Conservation (phyloP, 2,329 filamentous ascomycete species). For the Fusarium foetens region DNA sequence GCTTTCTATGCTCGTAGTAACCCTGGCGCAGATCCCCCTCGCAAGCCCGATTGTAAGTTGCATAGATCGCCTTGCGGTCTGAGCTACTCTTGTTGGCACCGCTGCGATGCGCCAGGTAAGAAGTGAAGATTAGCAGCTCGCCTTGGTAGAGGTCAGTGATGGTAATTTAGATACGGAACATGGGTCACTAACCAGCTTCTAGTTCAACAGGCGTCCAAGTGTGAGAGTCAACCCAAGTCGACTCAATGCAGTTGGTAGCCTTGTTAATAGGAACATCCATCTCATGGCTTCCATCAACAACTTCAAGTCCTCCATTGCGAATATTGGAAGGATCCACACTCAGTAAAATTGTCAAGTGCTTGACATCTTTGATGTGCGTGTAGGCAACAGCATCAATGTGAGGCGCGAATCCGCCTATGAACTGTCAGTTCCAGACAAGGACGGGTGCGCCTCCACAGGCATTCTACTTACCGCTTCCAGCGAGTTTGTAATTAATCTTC, state of each 20-base stretch:
- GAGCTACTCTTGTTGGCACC: neutral
- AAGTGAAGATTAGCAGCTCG: neutral
- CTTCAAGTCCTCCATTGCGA: neutral
- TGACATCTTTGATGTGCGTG: neutral
- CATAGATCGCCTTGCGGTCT: neutral
- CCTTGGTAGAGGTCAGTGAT: neutral
- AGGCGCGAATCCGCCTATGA: neutral
- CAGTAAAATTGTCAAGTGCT: neutral
- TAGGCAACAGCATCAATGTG: neutral
- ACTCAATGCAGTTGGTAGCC: neutral
- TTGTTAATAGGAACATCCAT: neutral
- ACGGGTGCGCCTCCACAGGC: accelerated
- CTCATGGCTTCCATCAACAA: neutral
- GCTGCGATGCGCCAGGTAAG: neutral
- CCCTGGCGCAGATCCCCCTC: neutral
- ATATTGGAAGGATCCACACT: neutral
- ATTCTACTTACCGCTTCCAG: neutral
- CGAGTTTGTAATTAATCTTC: neutral
- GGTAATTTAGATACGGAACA: accelerated
- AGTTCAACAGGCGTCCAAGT: neutral
- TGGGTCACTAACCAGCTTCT: neutral
- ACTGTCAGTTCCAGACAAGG: accelerated
- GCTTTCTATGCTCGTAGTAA: neutral
- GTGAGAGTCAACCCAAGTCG: neutral
- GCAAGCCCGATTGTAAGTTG: neutral